Conservation (phyloP, 257 asterid species). For the Nicotiana tabacum region DNA sequence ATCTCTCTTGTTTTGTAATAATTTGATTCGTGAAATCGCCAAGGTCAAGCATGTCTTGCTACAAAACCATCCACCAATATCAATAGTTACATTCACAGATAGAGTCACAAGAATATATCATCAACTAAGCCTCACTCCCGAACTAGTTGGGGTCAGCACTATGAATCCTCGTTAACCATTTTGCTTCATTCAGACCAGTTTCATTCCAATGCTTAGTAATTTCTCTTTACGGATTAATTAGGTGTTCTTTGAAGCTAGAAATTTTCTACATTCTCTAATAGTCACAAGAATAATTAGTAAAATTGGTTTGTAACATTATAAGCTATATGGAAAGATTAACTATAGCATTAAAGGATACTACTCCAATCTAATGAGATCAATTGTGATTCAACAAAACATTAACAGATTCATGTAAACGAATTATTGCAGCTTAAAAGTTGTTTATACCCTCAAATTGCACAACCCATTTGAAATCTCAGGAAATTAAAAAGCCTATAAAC, state of each 20-base stretch:
- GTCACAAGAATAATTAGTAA: neutral
- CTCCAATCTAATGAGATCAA: neutral
- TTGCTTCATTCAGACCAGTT: neutral
- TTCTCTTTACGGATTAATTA: neutral
- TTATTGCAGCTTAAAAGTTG: neutral
- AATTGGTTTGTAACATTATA: neutral
- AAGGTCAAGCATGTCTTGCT: constrained; percentile 88
- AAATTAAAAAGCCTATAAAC: neutral
- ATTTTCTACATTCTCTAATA: neutral
- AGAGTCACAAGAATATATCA: neutral
- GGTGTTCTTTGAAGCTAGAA: neutral
- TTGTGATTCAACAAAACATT: neutral
- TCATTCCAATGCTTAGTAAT: neutral
- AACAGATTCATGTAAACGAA: neutral
- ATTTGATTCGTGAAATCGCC: constrained; percentile 77
- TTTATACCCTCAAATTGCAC: neutral
- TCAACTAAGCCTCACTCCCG: neutral
- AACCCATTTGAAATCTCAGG: neutral
- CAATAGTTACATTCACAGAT: neutral
- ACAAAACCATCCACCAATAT: constrained; percentile 24
- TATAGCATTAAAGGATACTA: neutral
- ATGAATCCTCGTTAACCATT: neutral
- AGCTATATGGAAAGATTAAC: too few species aligned
- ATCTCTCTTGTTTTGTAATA: constrained; percentile 86
- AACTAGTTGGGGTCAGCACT: neutral